Base-by-base conservation (phyloP, 345 rosid genomes). In the Arabis hirsuta region DNA sequence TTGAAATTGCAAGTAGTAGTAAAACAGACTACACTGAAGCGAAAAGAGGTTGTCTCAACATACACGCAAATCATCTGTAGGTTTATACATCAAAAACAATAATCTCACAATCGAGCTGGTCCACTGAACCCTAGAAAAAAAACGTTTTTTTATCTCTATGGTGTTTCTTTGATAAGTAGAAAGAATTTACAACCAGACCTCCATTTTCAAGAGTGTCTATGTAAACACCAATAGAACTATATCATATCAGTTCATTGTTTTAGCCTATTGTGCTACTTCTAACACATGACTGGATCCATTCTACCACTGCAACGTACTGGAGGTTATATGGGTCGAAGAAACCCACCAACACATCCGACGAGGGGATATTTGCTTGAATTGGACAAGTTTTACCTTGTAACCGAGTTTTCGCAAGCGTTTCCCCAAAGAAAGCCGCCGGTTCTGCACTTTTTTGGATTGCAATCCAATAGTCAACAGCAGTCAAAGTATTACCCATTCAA, bases 331-430 rank as follows among this genome's bases (percentile, higher is more conserved):
- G 77, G 75, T 73, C 67, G 10, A 56, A 24, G 67, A 68, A 72
- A 69, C 83, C 64, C 72, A 76, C 77, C 16, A 43, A 63, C 50
- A 56, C 67, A 24, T 45, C 72, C 69, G 68, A 76, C 24, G 44
- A 24, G 47, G 24, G 70, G 64, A 52, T 4, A 31, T 48, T 2
- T 44, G 41, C 61, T 69, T 65, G 32, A 39, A 63, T 44, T 73
- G 55, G 73, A 69, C 75, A 73, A 78, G 67, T 73, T 69, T 57
- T 73, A 78, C 81, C 81, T 78, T 78, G 78, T 55, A 73, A 73
- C 74, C 71, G 50, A 69, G 74, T 62, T 78, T 73, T 67, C 44
- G 73, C 62, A 73, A 55, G 73, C 81, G 59, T 73, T 73, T 78
- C 71, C 81, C 71, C 79, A 73, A 73, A 69, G 76, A 64, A 79